phyloP scores from a whole-genome alignment of 768 basidiomycete species.

The Tylopilus rubrobrunneus region DNA sequence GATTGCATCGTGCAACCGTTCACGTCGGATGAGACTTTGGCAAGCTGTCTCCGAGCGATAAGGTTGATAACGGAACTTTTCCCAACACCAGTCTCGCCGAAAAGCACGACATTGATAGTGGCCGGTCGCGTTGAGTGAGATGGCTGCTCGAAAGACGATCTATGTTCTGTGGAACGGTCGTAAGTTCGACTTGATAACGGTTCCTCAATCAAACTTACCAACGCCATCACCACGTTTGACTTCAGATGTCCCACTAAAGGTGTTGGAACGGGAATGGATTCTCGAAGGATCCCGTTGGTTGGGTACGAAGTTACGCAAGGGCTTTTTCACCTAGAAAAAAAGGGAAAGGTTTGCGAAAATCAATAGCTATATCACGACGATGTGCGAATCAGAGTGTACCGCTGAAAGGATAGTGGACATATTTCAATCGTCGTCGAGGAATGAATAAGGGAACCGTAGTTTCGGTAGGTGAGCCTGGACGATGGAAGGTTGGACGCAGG shows the following conservation, averaged over 20 bases:
- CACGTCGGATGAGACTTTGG: conserved; percentile 26
- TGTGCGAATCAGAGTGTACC: conserved; percentile 9
- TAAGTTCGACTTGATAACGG: conserved; percentile 5
- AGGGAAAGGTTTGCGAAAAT: background rate
- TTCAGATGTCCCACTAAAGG: background rate
- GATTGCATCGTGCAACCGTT: conserved; percentile 35
- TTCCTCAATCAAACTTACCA: conserved; percentile 7
- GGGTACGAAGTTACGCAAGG: background rate
- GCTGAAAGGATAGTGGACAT: conserved; percentile 1
- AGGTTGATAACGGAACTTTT: conserved; percentile 32
- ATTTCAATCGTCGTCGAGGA: conserved; percentile 10
- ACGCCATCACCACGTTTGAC: background rate
- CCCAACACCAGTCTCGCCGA: conserved; percentile 39
- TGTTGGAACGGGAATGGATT: background rate
- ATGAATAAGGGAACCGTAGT: background rate
- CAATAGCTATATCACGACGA: background rate
- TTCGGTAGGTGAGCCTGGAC: conserved; percentile 6
- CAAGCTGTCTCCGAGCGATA: conserved; percentile 22
- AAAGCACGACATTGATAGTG: conserved; percentile 36
- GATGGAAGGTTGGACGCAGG: conserved; percentile 4
- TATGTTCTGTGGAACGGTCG: background rate
- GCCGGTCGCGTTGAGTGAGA: background rate
- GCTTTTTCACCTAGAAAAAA: conserved; percentile 5
- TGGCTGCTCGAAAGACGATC: background rate
- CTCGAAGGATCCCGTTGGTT: background rate